Conservation (phyloP, 2,329 filamentous ascomycete species). For the Fusarium anthophilum region DNA sequence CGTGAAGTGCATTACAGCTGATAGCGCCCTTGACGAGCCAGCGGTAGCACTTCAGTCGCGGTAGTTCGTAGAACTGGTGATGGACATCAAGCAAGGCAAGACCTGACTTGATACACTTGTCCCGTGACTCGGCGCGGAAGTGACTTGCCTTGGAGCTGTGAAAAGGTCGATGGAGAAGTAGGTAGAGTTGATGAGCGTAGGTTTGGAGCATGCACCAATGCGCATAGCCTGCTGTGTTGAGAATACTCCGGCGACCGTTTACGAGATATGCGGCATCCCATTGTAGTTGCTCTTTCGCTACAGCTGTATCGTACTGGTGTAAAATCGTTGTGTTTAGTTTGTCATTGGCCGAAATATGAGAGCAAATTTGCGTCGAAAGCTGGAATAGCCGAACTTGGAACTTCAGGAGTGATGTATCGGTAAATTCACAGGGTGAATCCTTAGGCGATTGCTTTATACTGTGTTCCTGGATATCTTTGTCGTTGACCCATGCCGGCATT, state of each 20-base stretch:
- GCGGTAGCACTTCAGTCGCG: not conserved
- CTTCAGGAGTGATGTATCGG: not conserved
- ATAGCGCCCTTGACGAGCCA: constrained; percentile 15
- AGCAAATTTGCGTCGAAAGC: not conserved
- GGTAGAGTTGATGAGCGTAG: constrained; percentile 10
- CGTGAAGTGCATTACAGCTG: not conserved
- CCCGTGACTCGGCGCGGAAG: constrained; percentile 1
- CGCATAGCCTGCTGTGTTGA: not conserved
- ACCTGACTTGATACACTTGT: constrained; percentile 5
- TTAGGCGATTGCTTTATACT: not conserved
- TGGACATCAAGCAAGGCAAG: not conserved
- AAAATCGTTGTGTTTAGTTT: not conserved
- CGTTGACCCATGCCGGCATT: constrained; percentile 9
- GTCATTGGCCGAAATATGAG: not conserved
- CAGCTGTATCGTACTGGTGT: not conserved
- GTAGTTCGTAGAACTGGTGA: constrained; percentile 14
- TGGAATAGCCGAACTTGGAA: constrained; percentile 1
- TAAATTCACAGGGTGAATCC: not conserved
- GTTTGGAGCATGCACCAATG: constrained; percentile 18
- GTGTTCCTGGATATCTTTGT: not conserved
- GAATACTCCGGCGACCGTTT: not conserved
- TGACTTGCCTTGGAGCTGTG: not conserved
- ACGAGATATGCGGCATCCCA: not conserved
- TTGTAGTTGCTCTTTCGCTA: not conserved
- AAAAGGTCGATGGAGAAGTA: constrained; percentile 1